Percentiles rank a stretch among this genome's conserved stretches.
Evolutionary conservation across 305 asterid genomes (phyloP).

Genomic region (Fraxinus latifolia): DNA sequence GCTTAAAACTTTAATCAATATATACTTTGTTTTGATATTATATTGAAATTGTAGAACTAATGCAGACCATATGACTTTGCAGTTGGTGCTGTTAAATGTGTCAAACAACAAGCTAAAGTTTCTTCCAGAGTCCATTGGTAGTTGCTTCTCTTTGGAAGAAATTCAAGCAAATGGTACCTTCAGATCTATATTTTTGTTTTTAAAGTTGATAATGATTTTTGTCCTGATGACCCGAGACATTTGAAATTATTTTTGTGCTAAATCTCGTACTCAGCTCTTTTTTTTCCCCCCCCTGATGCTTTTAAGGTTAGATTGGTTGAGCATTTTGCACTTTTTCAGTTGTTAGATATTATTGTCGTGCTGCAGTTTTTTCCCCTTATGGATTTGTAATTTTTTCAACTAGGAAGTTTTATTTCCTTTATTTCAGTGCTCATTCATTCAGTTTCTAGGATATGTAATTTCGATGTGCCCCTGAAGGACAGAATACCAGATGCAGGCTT

Average conservation of each 20-base stretch:
- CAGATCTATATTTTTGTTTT: background rate
- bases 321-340: background rate
- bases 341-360: background rate
- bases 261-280: background rate
- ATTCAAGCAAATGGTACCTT: slow-evolving; percentile 52
- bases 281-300: background rate
- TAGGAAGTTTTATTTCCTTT: background rate
- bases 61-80: slow-evolving; percentile 35
- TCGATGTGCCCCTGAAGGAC: background rate
- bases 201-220: background rate
- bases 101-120: slow-evolving; percentile 75
- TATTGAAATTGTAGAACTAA: slow-evolving; percentile 12
- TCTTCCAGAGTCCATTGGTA: slow-evolving; percentile 94
- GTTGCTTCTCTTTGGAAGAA: slow-evolving; percentile 76
- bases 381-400: background rate
- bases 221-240: slow-evolving; percentile 9
- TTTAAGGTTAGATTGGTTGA: background rate
- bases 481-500: background rate
- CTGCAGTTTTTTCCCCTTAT: background rate
- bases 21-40: background rate
- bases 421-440: background rate
- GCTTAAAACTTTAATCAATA: background rate
- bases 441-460: background rate
- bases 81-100: slow-evolving; percentile 84
- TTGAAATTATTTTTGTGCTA: background rate